Evolutionary conservation across 192 early-diverging fungal species (phyloP).

Genomic region (Gryganskiella cystojenkinii): DNA sequence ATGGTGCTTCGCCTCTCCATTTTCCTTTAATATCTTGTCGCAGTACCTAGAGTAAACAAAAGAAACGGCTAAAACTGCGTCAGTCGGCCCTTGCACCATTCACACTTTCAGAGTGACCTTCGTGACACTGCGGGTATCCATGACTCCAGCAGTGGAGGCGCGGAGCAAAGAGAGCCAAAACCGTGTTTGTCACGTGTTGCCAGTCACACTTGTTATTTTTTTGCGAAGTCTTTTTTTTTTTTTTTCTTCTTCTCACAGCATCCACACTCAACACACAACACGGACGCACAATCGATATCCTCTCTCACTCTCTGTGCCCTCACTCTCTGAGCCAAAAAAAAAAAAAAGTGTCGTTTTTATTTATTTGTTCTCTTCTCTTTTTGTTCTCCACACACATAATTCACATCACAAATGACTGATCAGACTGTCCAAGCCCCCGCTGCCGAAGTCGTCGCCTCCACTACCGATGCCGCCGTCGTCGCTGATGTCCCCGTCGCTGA

Average conservation of each 20-base stretch:
- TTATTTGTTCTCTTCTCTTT: not conserved
- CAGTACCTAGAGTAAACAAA: too few species aligned
- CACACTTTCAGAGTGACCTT: too few species aligned
- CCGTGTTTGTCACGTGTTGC: too few species aligned
- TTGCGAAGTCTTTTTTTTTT: not conserved
- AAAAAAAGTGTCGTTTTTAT: constrained; percentile 2
- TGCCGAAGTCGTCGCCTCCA: constrained; percentile 3
- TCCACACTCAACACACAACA: constrained; percentile 12
- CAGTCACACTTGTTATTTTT: constrained; percentile 23
- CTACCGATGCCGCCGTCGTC: constrained; percentile 3
- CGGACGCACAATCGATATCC: too few species aligned
- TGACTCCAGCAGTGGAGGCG: too few species aligned
- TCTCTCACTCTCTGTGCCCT: too few species aligned
- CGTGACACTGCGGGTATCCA: too few species aligned
- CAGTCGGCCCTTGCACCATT: too few species aligned
- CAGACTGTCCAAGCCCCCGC: constrained; percentile 24
- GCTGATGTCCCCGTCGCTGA: not conserved
- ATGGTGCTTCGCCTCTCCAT: too few species aligned
- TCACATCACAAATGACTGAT: constrained; percentile 22
- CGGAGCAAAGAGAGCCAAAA: constrained; percentile 6
- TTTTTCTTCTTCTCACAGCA: not conserved
- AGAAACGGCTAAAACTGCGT: too few species aligned
- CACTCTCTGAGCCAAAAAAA: constrained; percentile 3
- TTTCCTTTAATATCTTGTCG: too few species aligned
- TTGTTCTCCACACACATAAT: not conserved